Evolutionary conservation across 345 rosid species (phyloP).

Genomic region (Boechera retrofracta): DNA sequence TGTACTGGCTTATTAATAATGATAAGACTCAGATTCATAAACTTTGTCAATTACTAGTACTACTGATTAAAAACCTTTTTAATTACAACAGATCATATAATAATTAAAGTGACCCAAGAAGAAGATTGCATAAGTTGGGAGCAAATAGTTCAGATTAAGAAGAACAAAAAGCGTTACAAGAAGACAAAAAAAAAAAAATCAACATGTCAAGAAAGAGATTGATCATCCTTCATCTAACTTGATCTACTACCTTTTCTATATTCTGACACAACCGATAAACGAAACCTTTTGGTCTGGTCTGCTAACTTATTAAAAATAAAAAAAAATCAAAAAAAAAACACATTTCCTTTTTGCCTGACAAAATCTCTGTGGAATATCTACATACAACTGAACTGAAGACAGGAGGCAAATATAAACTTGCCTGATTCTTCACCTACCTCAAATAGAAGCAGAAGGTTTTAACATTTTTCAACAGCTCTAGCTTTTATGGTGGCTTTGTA

Average conservation of each 20-base stretch:
- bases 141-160: slow-evolving; percentile 4
- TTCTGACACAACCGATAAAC: slow-evolving; percentile 25
- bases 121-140: slow-evolving; percentile 6
- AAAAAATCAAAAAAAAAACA: slow-evolving; percentile 1
- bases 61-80: too few relatives aligned
- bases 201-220: slow-evolving; percentile 34
- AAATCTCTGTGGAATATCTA: slow-evolving; percentile 37
- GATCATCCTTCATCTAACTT: not conserved
- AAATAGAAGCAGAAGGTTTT: slow-evolving; percentile 4
- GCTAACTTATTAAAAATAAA: slow-evolving; percentile 26
- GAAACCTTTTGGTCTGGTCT: slow-evolving; percentile 14
- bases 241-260: slow-evolving; percentile 18
- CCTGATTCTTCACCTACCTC: slow-evolving; percentile 13
- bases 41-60: too few relatives aligned
- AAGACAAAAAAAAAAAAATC: not conserved
- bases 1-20: not conserved
- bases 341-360: not conserved
- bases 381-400: slow-evolving; percentile 30
- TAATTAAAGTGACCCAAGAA: not conserved
- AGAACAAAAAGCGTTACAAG: slow-evolving; percentile 14
- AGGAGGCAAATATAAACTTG: slow-evolving; percentile 20
- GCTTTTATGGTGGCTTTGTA: slow-evolving; percentile 16
- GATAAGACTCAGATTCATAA: not conserved
- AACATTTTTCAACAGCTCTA: slow-evolving; percentile 37
- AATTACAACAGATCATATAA: too few relatives aligned